Evolutionary conservation across 108 stramenopile species (phyloP).

Genomic region (Aurantiochytrium sp.): DNA sequence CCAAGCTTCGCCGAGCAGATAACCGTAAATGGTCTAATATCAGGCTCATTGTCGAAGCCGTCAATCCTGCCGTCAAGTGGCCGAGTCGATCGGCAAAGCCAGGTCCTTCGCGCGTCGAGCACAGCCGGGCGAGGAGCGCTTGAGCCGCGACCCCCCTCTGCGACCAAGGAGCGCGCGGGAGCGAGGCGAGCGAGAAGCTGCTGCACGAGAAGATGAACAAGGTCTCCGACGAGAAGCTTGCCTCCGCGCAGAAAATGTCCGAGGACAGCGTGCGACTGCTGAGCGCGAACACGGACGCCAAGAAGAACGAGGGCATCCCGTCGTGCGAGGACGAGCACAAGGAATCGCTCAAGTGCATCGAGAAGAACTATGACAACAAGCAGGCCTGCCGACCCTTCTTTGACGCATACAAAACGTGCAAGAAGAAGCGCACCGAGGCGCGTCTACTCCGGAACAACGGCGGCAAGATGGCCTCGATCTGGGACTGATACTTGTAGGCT

Average conservation of each 20-base stretch:
- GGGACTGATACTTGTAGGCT: background rate
- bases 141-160: no score
- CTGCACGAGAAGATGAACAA: background rate
- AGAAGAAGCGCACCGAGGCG: background rate
- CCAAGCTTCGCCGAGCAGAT: no score
- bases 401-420: background rate
- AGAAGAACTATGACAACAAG: background rate
- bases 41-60: no score
- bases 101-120: no score
- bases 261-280: background rate
- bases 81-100: no score
- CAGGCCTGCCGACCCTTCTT: background rate
- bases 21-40: no score
- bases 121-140: no score
- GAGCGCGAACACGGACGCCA: background rate
- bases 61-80: no score
- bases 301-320: background rate
- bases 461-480: background rate
- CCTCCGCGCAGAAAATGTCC: background rate
- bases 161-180: no score
- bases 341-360: background rate
- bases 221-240: background rate
- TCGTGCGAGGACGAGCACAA: slow-evolving; percentile 10
- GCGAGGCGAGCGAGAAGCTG: no score
- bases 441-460: background rate